Percentiles rank a stretch among this genome's conserved stretches.
Conservation (phyloP, 257 asterid genomes). For the Fraxinus quadrangulata region DNA sequence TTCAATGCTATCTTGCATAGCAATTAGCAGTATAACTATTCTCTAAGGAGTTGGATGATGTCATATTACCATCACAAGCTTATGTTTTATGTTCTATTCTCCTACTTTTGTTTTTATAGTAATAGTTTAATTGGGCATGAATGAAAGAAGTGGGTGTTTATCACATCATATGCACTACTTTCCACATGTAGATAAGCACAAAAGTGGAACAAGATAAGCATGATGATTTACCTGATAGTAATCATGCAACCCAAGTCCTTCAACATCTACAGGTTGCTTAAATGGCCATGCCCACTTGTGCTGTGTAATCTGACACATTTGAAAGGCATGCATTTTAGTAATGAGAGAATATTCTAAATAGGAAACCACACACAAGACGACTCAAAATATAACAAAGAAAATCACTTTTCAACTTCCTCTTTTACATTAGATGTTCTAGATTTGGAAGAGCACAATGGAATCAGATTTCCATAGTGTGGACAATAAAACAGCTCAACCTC, state of each 20-base stretch:
- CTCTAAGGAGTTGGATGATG: slow-evolving; percentile 8
- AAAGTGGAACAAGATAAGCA: background rate
- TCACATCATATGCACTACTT: slow-evolving; percentile 12
- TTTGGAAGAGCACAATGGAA: slow-evolving; percentile 5
- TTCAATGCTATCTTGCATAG: background rate
- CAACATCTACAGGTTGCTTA: slow-evolving; percentile 96
- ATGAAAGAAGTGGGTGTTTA: slow-evolving; percentile 19
- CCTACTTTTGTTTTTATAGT: background rate
- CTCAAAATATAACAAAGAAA: background rate
- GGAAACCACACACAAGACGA: background rate
- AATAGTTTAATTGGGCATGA: background rate
- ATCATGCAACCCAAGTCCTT: slow-evolving; percentile 89
- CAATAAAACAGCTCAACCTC: slow-evolving; percentile 1
- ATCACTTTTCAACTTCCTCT: slow-evolving; percentile 10
- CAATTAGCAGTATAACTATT: background rate
- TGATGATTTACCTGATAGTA: slow-evolving; percentile 64
- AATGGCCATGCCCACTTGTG: slow-evolving; percentile 98
- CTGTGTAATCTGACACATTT: slow-evolving; percentile 70
- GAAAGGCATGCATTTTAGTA: slow-evolving; percentile 19
- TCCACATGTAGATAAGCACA: background rate
- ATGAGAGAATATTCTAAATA: background rate
- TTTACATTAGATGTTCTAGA: background rate
- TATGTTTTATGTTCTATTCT: background rate
- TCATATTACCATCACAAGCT: background rate
- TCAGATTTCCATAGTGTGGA: slow-evolving; percentile 14